Evolutionary conservation across 1,284 basidiomycete species (phyloP).

Genomic region (Ustilago xerochloae): DNA sequence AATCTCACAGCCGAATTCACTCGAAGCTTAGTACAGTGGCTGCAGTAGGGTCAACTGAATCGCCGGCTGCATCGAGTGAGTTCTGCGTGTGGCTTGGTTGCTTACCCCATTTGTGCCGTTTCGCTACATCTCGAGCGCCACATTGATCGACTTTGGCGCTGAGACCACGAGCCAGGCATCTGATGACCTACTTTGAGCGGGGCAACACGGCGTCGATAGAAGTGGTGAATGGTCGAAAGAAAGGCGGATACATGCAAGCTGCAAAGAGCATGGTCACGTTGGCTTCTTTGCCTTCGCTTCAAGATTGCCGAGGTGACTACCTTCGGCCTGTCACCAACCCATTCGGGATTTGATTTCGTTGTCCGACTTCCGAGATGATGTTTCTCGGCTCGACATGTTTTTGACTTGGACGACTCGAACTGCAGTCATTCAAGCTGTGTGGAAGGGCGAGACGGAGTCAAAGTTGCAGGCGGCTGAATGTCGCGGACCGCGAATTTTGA

Average conservation of each 20-base stretch:
- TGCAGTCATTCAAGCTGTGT: not conserved
- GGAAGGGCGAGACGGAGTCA: not conserved
- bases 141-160: too few species aligned
- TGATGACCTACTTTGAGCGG: not conserved
- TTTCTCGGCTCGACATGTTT: not conserved
- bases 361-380: not conserved
- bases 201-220: too few species aligned
- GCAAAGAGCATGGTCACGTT: constrained; percentile 4
- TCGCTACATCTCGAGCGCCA: too few species aligned
- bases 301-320: constrained; percentile 18
- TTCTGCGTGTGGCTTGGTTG: too few species aligned
- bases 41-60: not conserved
- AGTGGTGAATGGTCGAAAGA: too few species aligned
- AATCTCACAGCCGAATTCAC: not conserved
- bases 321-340: constrained; percentile 1
- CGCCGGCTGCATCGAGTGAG: not conserved
- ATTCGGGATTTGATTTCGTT: not conserved
- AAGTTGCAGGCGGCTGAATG: too few species aligned
- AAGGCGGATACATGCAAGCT: too few species aligned
- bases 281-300: not conserved
- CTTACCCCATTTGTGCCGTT: not conserved
- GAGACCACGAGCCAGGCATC: too few species aligned
- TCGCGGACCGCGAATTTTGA: not conserved
- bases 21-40: not conserved
- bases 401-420: too few species aligned